Percentiles rank a stretch among this genome's conserved stretches.
Evolutionary conservation across 1,139 yeast species (phyloP).

Genomic region (Sporopachydermia cereana): DNA sequence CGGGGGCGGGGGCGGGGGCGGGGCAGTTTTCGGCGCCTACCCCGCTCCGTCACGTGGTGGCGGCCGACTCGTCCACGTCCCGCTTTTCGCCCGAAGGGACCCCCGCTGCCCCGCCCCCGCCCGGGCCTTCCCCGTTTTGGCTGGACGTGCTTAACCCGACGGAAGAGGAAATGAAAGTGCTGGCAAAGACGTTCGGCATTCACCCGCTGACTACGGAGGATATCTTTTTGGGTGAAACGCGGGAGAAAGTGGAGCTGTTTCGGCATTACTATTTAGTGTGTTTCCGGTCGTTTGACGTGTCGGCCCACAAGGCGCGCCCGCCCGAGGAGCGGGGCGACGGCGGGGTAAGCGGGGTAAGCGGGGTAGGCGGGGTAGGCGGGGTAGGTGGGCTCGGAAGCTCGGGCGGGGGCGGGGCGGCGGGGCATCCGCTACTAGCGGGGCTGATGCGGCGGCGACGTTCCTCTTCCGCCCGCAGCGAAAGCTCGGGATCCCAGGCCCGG

Average conservation of each 20-base stretch:
- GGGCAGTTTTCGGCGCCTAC: neutral
- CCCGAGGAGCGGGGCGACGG: no score
- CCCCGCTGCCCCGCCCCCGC: constrained; percentile 2
- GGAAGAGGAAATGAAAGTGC: constrained; percentile 90
- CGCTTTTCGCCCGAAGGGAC: neutral
- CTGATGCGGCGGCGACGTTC: neutral
- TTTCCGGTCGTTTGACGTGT: constrained; percentile 80
- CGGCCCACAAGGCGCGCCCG: no score
- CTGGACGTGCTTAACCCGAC: constrained; percentile 86
- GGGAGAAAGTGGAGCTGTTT: constrained; percentile 91
- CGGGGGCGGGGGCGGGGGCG: neutral
- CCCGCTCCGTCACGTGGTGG: constrained; percentile 1
- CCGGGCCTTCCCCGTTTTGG: constrained; percentile 56
- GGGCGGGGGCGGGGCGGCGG: constrained; percentile 6
- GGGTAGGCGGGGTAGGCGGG: neutral
- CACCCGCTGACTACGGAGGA: constrained; percentile 96
- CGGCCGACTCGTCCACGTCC: neutral
- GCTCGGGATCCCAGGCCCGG: constrained; percentile 6
- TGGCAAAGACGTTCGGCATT: constrained; percentile 84
- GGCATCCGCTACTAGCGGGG: neutral
- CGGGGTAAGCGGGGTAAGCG: constrained; percentile 1
- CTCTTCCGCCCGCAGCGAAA: neutral
- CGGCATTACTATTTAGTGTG: constrained; percentile 84
- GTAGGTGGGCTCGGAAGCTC: constrained; percentile 2
- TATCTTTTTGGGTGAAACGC: constrained; percentile 82